A percentile compares a stretch with the other conserved stretches of the same genome.
These are phyloP conservation scores for Clavispora carvajalis DNA, from an alignment of 805 yeast genomes.

Conservation along the genomic window DNA sequence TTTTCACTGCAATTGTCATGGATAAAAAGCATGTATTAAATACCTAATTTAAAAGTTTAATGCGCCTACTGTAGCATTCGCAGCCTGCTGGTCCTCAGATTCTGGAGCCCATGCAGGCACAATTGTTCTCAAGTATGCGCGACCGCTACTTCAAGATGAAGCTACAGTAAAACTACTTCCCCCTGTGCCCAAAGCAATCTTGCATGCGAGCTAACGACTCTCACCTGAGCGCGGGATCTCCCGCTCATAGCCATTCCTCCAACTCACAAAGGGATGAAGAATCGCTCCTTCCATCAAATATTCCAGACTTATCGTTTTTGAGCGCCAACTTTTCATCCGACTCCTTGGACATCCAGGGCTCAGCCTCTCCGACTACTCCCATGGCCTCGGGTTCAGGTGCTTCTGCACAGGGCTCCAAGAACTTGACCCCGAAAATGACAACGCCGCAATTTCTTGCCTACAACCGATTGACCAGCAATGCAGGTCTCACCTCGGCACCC, in stretches of 20 bases:
- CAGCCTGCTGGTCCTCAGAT: too few species aligned
- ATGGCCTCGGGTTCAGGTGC: background rate
- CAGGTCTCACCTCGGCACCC: slow-evolving; percentile 7
- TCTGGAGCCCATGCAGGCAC: background rate
- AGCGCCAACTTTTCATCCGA: slow-evolving; percentile 39
- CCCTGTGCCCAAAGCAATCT: too few species aligned
- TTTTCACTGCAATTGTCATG: background rate
- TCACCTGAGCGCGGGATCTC: background rate
- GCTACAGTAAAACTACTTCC: too few species aligned
- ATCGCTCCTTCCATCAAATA: background rate
- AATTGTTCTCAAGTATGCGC: background rate
- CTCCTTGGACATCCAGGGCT: slow-evolving; percentile 17
- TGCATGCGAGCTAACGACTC: background rate
- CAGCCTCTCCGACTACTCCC: slow-evolving; percentile 5
- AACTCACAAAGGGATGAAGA: background rate
- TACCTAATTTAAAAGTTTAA: too few species aligned
- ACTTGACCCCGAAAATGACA: background rate
- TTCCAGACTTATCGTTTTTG: slow-evolving; percentile 24
- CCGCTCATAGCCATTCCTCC: background rate
- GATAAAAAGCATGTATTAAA: too few species aligned
- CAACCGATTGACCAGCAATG: slow-evolving; percentile 8
- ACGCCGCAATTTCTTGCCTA: background rate
- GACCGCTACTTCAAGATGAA: background rate
- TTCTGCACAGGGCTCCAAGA: background rate
- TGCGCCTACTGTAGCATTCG: too few species aligned